A percentile compares a stretch with the other conserved stretches of the same genome.
These are phyloP conservation scores for Leishmania turanica DNA, from an alignment of 208 protist genomes.

Conservation along the genomic window DNA sequence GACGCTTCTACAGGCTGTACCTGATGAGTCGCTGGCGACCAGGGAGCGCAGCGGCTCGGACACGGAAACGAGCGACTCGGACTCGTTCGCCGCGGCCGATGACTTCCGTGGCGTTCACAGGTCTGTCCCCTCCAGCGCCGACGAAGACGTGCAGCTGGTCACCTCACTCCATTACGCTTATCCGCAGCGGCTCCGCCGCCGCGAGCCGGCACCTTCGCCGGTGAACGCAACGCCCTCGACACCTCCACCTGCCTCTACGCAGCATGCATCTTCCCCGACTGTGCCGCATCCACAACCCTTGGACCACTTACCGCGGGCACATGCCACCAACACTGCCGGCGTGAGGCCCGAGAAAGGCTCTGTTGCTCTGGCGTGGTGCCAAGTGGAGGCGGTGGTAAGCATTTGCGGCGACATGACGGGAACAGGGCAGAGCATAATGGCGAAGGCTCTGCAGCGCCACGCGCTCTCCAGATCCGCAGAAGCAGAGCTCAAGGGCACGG, in stretches of 20 bases:
- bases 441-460: constrained; percentile 16
- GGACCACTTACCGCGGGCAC: background rate
- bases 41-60: constrained; percentile 1
- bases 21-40: background rate
- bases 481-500: background rate
- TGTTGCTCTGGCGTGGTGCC: background rate
- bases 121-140: background rate
- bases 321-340: background rate
- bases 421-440: background rate
- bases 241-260: background rate
- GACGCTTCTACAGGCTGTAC: constrained; percentile 21
- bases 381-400: constrained; percentile 16
- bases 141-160: constrained; percentile 27
- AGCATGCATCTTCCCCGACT: background rate
- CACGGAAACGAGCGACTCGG: constrained; percentile 2
- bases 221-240: background rate
- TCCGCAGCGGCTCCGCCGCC: constrained; percentile 1
- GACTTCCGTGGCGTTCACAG: background rate
- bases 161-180: constrained; percentile 21
- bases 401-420: constrained; percentile 22
- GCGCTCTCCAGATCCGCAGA: constrained; percentile 8
- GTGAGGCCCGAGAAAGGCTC: background rate
- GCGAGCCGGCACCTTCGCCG: background rate
- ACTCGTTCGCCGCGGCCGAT: background rate
- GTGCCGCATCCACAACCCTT: background rate